Percentiles rank a stretch among this genome's conserved stretches.
Conservation (phyloP, 2,329 filamentous ascomycete species). For the Torrubiellomyces zombiae region DNA sequence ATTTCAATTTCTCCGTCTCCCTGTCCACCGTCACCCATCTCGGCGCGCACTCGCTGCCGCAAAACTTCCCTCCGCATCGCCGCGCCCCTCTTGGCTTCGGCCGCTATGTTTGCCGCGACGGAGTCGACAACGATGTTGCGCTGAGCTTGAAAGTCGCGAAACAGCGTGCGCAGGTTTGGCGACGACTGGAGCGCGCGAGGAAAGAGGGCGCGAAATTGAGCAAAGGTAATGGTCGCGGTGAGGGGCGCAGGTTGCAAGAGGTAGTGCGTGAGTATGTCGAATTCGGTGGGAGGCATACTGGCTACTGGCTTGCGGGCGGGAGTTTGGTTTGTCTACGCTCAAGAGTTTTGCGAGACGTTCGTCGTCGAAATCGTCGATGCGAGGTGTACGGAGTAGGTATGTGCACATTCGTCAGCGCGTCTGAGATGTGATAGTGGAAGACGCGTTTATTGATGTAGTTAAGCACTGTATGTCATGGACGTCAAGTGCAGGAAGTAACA, state of each 20-base stretch:
- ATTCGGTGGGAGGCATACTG: slow-evolving; percentile 57
- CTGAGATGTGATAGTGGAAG: too few species aligned
- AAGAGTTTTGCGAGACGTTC: too few species aligned
- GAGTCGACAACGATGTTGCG: slow-evolving; percentile 51
- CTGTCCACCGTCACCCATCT: slow-evolving; percentile 32
- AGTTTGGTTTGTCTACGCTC: too few species aligned
- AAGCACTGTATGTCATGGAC: too few species aligned
- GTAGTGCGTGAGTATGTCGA: slow-evolving; percentile 59
- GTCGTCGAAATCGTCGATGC: too few species aligned
- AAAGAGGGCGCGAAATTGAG: slow-evolving; percentile 63
- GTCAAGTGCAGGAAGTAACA: too few species aligned
- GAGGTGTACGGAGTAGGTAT: too few species aligned
- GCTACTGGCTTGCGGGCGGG: too few species aligned
- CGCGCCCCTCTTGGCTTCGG: slow-evolving; percentile 46
- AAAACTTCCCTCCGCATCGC: slow-evolving; percentile 40
- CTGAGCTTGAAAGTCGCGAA: slow-evolving; percentile 63
- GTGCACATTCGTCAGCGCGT: too few species aligned
- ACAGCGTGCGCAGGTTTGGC: slow-evolving; percentile 52
- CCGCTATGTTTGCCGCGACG: slow-evolving; percentile 47
- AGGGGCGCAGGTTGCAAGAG: slow-evolving; percentile 61
- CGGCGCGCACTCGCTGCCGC: slow-evolving; percentile 31
- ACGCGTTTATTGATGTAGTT: too few species aligned
- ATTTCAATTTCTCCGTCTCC: slow-evolving; percentile 48
- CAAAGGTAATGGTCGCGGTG: slow-evolving; percentile 54
- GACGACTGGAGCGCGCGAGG: slow-evolving; percentile 49